A percentile compares a stretch with the other conserved stretches of the same genome.
Evolutionary conservation across 257 asterid genomes (phyloP).

Genomic region (Echites panduratus): DNA sequence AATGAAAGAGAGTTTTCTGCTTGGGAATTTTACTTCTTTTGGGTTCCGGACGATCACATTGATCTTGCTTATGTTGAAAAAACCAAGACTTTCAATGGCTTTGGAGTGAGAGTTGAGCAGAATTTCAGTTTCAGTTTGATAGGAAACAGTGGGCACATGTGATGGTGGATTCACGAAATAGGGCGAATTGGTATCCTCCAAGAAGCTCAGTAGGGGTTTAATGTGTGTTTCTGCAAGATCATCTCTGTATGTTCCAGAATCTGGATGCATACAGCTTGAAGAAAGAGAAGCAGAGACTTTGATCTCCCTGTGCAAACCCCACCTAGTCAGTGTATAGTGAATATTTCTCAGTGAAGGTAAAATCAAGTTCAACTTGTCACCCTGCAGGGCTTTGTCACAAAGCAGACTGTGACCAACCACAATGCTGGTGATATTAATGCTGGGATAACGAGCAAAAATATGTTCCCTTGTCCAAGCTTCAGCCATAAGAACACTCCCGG

Average conservation of each 20-base stretch:
- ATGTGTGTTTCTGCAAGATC: conserved; percentile 30
- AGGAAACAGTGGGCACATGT: conserved; percentile 14
- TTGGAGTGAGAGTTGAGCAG: conserved; percentile 29
- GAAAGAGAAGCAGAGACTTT: conserved; percentile 54
- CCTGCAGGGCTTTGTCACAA: conserved; percentile 32
- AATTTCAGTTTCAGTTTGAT: conserved; percentile 19
- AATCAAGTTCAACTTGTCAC: conserved; percentile 24
- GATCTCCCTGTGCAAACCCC: conserved; percentile 75
- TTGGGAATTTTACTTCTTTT: conserved; percentile 25
- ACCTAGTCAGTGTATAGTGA: conserved; percentile 73
- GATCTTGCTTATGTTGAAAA: conserved; percentile 22
- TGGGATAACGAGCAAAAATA: conserved; percentile 64
- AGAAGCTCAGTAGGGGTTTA: conserved; percentile 42
- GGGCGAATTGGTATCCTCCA: conserved; percentile 47
- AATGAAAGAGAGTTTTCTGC: conserved; percentile 50
- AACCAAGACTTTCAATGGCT: conserved; percentile 37
- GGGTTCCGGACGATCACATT: conserved; percentile 15
- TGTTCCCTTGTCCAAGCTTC: conserved; percentile 63
- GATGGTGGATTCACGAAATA: conserved; percentile 31
- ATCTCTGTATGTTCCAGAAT: conserved; percentile 22
- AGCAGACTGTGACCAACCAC: conserved; percentile 46
- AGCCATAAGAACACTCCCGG: conserved; percentile 57
- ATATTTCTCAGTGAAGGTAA: conserved; percentile 64
- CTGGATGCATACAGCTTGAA: conserved; percentile 40
- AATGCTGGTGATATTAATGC: conserved; percentile 49